Evolutionary conservation across 2,329 filamentous ascomycete genomes (phyloP), one percentile per base, ranked within the genome.

Genomic region (Amylocarpus encephaloides): DNA sequence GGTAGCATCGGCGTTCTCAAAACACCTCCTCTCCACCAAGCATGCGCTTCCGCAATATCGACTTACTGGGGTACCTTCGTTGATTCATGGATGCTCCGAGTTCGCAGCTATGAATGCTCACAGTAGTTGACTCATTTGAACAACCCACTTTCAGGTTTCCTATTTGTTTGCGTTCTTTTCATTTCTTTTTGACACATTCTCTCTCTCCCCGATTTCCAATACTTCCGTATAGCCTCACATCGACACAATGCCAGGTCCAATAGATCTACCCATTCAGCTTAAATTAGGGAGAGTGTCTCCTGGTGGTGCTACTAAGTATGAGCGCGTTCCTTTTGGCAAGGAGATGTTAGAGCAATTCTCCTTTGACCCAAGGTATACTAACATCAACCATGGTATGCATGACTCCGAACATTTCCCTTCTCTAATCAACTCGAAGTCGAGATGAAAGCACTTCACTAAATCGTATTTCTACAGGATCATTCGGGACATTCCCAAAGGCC

Each of bases 401-500:
- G 26, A 33, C n/a, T 19, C 40, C 26, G 35, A 26, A 11, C 32
- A 13, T 19, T 29, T 33, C 13, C 15, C 35, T 13, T 39, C 10
- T 39, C 35, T 18, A 15, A 6, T 39, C 39, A 29, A 11, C 39
- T 33, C n/a, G 12, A 16, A 11, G n/a, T 33, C 6, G n/a, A 6
- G n/a, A 4, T 19, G 30, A 5, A 15, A 22, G 12, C 4, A n/a
- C 6, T 10, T 5, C n/a, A 12, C 39, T 51, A 13, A 40, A 1
- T n/a, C 15, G 22, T 41, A 18, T 19, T 13, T 16, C 32, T 36
- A 6, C 16, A 66, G 86, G 88, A 43, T 94, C 89, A 1, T 95
- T 88, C 64, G 91, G 91, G 32, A 83, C 84, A 1, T 82, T 84
- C 60, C 90, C 91, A 3, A 71, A 69, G 9, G 64, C 69, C 16